Evolutionary conservation across 805 yeast species (phyloP).

Genomic region (Kazachstania africana): DNA sequence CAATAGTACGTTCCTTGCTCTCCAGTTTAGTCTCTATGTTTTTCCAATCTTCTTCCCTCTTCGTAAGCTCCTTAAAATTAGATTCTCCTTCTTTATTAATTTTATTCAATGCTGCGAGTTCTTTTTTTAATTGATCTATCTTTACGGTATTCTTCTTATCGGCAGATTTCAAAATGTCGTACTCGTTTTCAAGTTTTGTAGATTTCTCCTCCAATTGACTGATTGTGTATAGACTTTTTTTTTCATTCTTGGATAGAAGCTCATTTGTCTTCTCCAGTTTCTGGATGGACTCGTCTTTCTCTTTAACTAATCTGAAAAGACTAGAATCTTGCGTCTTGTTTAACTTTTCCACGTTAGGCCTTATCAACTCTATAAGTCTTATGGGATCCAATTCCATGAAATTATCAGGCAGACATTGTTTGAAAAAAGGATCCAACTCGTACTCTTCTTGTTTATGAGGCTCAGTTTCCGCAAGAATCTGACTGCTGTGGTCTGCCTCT

Average conservation of each 20-base stretch:
- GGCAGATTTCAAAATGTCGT: not conserved
- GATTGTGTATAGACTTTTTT: slow-evolving; percentile 53
- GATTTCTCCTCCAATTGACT: slow-evolving; percentile 34
- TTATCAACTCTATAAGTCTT: no score
- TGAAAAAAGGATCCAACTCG: no score
- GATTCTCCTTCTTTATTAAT: not conserved
- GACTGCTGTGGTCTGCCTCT: no score
- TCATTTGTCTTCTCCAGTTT: slow-evolving; percentile 69
- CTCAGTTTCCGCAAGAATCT: no score
- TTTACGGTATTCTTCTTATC: slow-evolving; percentile 4
- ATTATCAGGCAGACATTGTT: no score
- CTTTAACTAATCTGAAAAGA: slow-evolving; percentile 15
- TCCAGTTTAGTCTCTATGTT: not conserved
- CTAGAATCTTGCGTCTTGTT: slow-evolving; percentile 14
- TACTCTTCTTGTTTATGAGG: no score
- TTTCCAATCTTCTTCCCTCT: not conserved
- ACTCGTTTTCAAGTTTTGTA: slow-evolving; percentile 1
- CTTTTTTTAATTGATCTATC: slow-evolving; percentile 12
- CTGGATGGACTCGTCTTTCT: slow-evolving; percentile 46
- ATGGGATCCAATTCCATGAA: no score
- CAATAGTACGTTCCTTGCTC: not conserved
- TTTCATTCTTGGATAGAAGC: slow-evolving; percentile 56
- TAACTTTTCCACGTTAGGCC: no score
- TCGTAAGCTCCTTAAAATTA: not conserved
- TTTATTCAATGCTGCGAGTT: not conserved